phyloP scores from a whole-genome alignment of 306 rosid species.

The Rubus idaeus region DNA sequence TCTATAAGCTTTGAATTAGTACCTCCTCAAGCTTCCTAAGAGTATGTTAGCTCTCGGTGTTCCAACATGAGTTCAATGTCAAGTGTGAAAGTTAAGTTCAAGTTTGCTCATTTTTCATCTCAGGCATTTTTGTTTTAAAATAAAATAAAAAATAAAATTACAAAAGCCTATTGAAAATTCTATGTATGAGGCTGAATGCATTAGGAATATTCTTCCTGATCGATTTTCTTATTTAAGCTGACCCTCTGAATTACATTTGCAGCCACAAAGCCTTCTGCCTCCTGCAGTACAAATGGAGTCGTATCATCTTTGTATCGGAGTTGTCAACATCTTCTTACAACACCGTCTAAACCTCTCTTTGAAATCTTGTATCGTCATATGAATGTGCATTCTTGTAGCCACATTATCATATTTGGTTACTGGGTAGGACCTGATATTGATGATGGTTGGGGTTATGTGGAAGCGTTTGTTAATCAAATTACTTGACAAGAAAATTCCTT shows the following conservation, averaged over 20 bases:
- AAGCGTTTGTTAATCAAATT: constrained; percentile 62
- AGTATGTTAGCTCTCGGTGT: background rate
- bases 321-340: constrained; percentile 26
- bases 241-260: constrained; percentile 46
- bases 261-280: constrained; percentile 45
- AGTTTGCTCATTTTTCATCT: constrained; percentile 2
- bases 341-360: constrained; percentile 29
- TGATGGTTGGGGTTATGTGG: constrained; percentile 89
- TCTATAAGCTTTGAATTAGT: background rate
- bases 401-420: constrained; percentile 62
- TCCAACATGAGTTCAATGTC: background rate
- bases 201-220: constrained; percentile 5
- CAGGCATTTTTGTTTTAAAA: background rate
- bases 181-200: background rate
- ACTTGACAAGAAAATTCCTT: constrained; percentile 24
- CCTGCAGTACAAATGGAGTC: constrained; percentile 31
- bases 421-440: constrained; percentile 96
- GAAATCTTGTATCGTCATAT: constrained; percentile 33
- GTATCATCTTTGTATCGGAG: constrained; percentile 31
- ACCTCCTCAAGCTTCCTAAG: constrained; percentile 5
- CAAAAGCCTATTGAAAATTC: background rate
- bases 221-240: constrained; percentile 17
- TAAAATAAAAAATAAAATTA: background rate
- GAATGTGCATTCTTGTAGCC: constrained; percentile 39
- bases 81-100: background rate